Evolutionary conservation across 768 basidiomycete species (phyloP), one percentile per base, ranked within the genome.

Genomic region (Lactifluus echinatus): DNA sequence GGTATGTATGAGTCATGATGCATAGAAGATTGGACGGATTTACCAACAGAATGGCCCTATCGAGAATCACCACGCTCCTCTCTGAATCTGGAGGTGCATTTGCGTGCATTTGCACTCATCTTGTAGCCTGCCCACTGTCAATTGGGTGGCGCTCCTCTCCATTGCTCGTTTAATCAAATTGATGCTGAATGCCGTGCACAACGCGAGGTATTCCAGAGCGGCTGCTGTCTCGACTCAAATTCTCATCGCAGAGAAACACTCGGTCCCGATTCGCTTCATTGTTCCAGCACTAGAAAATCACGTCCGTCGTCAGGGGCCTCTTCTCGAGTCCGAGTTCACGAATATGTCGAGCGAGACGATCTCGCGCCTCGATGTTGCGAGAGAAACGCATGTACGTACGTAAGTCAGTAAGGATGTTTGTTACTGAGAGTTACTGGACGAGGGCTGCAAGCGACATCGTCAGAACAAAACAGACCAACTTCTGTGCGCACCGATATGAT

Each of bases 121-220:
- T n/a, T n/a, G n/a, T n/a, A n/a, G n/a, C n/a, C n/a, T n/a, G n/a
- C n/a, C n/a, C n/a, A n/a, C n/a, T n/a, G n/a, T n/a, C n/a, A 33
- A 31, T 7, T 53, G 56, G 51, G 23, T 29, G 21, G 50, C 56
- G 12, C 50, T 58, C 36, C 45, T 53, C 8, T 17, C 45, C 29
- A 40, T 53, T 19, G 37, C 50, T 10, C 50, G 47, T 37, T 12
- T 36, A 45, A 47, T 45, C 45, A 28, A 47, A 6, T 29, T 58
- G 57, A 58, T 21, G 51, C 37, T 10, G 57, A 47, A 19, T 26
- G 14, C 26, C 51, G 57, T 26, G 57, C 51, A 5, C 50, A n/a
- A 10, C 51, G 36, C 44, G 51, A 53, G 50, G 28, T 53, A 23
- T 58, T 46, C 36, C n/a, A 23, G 24, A 15, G 24, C 50, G 26